Evolutionary conservation across 108 stramenopile genomes (phyloP).

Genomic region (Cyclotella atomus): DNA sequence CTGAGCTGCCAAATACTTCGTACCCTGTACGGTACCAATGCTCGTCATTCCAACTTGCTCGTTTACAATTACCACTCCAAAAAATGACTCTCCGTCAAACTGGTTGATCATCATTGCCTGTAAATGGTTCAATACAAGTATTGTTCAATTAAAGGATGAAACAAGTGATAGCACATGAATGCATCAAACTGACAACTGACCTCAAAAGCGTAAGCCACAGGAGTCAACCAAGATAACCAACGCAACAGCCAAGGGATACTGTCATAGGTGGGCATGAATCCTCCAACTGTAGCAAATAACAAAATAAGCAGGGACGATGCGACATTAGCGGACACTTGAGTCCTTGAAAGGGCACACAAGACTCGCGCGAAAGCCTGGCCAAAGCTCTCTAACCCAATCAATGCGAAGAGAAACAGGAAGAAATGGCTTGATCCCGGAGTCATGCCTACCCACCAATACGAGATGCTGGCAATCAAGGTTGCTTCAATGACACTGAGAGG

Average conservation of each 20-base stretch:
- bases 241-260: constrained; percentile 28
- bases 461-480: constrained; percentile 38
- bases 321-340: constrained; percentile 48
- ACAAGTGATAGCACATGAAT: neutral
- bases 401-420: constrained; percentile 46
- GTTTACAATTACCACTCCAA: constrained; percentile 18
- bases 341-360: constrained; percentile 44
- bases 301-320: constrained; percentile 34
- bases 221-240: constrained; percentile 51
- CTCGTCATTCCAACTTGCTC: neutral
- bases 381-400: constrained; percentile 45
- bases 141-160: neutral
- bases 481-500: constrained; percentile 49
- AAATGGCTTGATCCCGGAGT: constrained; percentile 35
- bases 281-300: constrained; percentile 42
- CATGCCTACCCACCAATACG: constrained; percentile 57
- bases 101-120: constrained; percentile 23
- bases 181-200: too few relatives aligned
- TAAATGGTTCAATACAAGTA: constrained; percentile 17
- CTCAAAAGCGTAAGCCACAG: constrained; percentile 48
- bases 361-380: constrained; percentile 51
- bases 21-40: constrained; percentile 35
- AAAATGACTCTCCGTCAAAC: neutral
- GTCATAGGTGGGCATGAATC: constrained; percentile 47
- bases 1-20: constrained; percentile 13